These are phyloP conservation scores for Saccharomycopsis amapae DNA, from an alignment of 805 yeast species.

Conservation along the genomic window DNA sequence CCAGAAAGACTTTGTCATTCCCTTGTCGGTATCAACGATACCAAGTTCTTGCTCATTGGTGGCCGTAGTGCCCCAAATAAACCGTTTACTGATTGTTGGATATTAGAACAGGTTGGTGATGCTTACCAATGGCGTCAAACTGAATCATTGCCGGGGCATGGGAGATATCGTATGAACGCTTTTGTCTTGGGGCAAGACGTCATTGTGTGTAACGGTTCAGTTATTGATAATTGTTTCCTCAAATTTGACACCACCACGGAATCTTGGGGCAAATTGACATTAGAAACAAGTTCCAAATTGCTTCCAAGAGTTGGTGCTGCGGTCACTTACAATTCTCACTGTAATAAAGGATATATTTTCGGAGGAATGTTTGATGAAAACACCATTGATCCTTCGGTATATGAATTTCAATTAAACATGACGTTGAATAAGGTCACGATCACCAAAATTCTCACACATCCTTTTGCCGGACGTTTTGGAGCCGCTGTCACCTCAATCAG, in stretches of 20 bases:
- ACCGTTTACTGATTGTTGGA: slow-evolving; percentile 39
- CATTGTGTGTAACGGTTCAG: slow-evolving; percentile 2
- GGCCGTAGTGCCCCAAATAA: slow-evolving; percentile 60
- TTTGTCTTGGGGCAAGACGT: not conserved
- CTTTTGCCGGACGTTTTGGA: slow-evolving; percentile 43
- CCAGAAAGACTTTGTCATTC: slow-evolving; percentile 55
- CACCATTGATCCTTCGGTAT: slow-evolving; percentile 26
- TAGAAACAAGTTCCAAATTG: not conserved
- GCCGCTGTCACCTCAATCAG: slow-evolving; percentile 27
- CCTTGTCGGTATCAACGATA: slow-evolving; percentile 30
- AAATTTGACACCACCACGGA: slow-evolving; percentile 4
- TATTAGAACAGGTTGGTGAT: slow-evolving; percentile 22
- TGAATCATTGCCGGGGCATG: slow-evolving; percentile 34
- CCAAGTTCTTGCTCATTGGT: slow-evolving; percentile 42
- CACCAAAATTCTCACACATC: slow-evolving; percentile 24
- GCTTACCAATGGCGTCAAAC: slow-evolving; percentile 35
- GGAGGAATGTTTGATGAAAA: slow-evolving; percentile 39
- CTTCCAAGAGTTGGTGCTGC: not conserved
- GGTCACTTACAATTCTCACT: not conserved
- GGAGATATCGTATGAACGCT: slow-evolving; percentile 2
- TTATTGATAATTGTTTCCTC: not conserved
- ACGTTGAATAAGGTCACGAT: slow-evolving; percentile 23
- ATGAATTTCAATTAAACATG: slow-evolving; percentile 28
- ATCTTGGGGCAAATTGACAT: slow-evolving; percentile 5
- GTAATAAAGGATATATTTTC: slow-evolving; percentile 20